These are phyloP conservation scores for Lignosus rhinocerotis DNA, from an alignment of 1,284 basidiomycete species.

Conservation along the genomic window DNA sequence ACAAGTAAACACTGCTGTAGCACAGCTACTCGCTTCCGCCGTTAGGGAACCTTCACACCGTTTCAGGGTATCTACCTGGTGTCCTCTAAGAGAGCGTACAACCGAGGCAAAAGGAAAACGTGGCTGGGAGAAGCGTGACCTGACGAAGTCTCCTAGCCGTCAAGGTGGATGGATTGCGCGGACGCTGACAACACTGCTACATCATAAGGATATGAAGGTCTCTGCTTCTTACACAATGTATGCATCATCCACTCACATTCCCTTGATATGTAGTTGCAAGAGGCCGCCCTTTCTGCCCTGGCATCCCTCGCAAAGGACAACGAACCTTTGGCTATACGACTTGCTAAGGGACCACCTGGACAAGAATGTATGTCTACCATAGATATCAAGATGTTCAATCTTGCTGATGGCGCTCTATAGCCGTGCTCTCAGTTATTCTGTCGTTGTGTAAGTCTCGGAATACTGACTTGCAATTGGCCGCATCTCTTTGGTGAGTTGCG, in stretches of 20 bases:
- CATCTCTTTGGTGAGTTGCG: constrained; percentile 58
- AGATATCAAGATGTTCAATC: neutral
- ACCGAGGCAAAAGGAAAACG: constrained; percentile 58
- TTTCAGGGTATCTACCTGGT: constrained; percentile 60
- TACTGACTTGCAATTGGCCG: constrained; percentile 63
- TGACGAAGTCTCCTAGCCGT: constrained; percentile 40
- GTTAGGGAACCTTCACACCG: constrained; percentile 59
- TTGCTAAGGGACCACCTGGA: constrained; percentile 45
- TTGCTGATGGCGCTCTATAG: constrained; percentile 7
- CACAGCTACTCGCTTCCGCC: constrained; percentile 55
- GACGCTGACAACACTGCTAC: constrained; percentile 48
- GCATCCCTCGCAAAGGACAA: constrained; percentile 73
- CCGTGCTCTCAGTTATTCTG: constrained; percentile 42
- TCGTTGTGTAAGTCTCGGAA: constrained; percentile 54
- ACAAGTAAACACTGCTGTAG: constrained; percentile 48
- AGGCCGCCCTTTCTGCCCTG: constrained; percentile 70
- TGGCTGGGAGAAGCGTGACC: constrained; percentile 64
- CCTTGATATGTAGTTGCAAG: constrained; percentile 53
- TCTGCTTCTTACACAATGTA: neutral
- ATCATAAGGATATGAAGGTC: constrained; percentile 56
- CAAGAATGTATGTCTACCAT: constrained; percentile 34
- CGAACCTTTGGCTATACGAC: constrained; percentile 45
- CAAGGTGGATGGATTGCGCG: constrained; percentile 62
- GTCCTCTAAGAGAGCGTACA: constrained; percentile 54
- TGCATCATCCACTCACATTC: neutral